Evolutionary conservation across 306 rosid genomes (phyloP), one percentile per base, ranked within the genome.

Genomic region (Dalbergia oliveri): DNA sequence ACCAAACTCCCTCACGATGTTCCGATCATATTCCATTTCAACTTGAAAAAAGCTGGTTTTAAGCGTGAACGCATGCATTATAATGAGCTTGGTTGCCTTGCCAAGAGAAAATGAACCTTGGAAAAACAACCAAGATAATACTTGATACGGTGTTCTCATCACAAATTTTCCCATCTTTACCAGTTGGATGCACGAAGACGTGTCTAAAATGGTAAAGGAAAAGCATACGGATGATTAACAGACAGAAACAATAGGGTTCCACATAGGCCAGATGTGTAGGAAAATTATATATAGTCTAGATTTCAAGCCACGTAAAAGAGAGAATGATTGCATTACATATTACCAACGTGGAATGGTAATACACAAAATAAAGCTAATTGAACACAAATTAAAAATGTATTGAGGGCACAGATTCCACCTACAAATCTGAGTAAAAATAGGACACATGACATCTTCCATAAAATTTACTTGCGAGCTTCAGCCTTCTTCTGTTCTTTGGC

Each of bases 401-500:
- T 39, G 33, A 76, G 66, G 18, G 70, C 60, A 60, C 54, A 77
- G 19, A 67, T 78, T 76, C 82, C 78, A 76, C 76, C 47, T 11
- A 45, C 71, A 59, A 53, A 74, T 19, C 43, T 45, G 75, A 73
- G 72, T 59, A 65, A 13, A 49, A 67, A 69, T 60, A 54, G 45
- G 57, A 12, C 72, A 21, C 41, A 59, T 23, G 33, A 47, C 69
- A 35, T 39, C 51, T 14, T 73, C 75, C 71, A 18, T 11, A 37
- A 61, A 59, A 80, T 54, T 90, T 84, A 89, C 88, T 92, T 90
- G 84, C 97, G 97, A 11, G 89, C 93, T 84, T 91, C 97, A 0
- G 79, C 49, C 75, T 92, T 92, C 91, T 91, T 89, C 89, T 91
- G 93, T 67, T 92, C 97, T 82, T 84, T 91, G 76, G 93, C 98